phyloP scores from a whole-genome alignment of 2,329 filamentous ascomycete species.

The Arthrobotrys iridis region DNA sequence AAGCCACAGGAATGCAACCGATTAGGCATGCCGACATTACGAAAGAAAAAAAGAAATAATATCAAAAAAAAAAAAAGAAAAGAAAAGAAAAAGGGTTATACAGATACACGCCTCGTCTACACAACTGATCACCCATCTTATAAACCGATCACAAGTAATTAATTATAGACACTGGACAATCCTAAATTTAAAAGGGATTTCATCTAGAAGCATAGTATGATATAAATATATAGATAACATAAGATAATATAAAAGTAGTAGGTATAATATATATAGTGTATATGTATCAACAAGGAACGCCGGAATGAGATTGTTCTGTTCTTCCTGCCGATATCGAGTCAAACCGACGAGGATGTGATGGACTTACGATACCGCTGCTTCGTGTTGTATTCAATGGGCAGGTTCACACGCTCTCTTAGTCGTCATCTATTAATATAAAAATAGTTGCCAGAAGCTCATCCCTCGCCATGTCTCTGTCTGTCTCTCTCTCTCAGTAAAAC shows the following conservation, averaged over 20 bases:
- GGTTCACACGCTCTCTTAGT: not conserved
- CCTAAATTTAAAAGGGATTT: too few relatives aligned
- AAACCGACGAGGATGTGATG: not conserved
- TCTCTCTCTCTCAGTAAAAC: not conserved
- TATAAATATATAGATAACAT: not conserved
- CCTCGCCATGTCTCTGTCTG: not conserved
- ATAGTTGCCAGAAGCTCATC: too few relatives aligned
- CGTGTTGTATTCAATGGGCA: too few relatives aligned
- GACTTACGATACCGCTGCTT: conserved; percentile 6
- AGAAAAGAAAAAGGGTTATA: conserved; percentile 3
- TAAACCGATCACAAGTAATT: too few relatives aligned
- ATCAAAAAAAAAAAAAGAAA: not conserved
- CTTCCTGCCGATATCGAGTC: not conserved
- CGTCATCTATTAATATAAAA: not conserved
- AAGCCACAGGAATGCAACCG: not conserved
- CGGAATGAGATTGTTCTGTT: not conserved
- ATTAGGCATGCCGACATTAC: not conserved
- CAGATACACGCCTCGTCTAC: too few relatives aligned
- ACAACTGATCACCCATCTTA: too few relatives aligned
- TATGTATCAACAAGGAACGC: conserved; percentile 2
- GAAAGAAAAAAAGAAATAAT: not conserved
- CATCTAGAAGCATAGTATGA: conserved; percentile 2
- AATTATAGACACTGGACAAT: too few relatives aligned
- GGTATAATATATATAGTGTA: conserved; percentile 20
- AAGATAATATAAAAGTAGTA: not conserved